These are phyloP conservation scores for Lentinula detonsa DNA, from an alignment of 768 basidiomycete genomes.

Conservation along the genomic window DNA sequence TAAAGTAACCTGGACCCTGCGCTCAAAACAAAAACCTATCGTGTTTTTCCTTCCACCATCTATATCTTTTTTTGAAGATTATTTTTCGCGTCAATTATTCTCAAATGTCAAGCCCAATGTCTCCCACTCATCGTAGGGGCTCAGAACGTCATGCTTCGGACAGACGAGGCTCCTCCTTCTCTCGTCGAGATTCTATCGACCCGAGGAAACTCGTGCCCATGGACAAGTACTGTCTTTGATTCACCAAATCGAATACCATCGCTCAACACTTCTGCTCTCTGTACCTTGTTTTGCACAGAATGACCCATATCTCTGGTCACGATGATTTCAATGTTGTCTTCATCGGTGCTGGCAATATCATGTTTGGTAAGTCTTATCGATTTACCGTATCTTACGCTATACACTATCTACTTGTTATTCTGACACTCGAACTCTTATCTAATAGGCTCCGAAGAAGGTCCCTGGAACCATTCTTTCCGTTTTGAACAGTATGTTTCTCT, in stretches of 20 bases:
- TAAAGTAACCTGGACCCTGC: background rate
- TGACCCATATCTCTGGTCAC: constrained; percentile 46
- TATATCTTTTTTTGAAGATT: background rate
- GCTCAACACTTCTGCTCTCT: constrained; percentile 4
- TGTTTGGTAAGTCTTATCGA: constrained; percentile 66
- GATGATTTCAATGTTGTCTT: constrained; percentile 92
- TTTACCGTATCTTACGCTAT: background rate
- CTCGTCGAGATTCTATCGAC: constrained; percentile 71
- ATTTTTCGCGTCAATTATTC: background rate
- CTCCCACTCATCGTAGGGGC: constrained; percentile 32
- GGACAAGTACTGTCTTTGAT: constrained; percentile 55
- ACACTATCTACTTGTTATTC: background rate
- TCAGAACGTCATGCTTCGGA: constrained; percentile 39
- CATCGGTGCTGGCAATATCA: constrained; percentile 95
- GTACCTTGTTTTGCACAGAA: constrained; percentile 25
- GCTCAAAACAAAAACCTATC: background rate
- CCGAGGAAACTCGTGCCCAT: constrained; percentile 71
- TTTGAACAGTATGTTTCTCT: constrained; percentile 65
- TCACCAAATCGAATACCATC: background rate
- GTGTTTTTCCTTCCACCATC: constrained; percentile 3
- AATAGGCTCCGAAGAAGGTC: constrained; percentile 79
- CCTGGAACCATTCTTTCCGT: constrained; percentile 92
- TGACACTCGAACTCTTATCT: background rate
- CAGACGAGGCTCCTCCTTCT: constrained; percentile 45
- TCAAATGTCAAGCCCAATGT: constrained; percentile 2